Conservation (phyloP, 228 moss, liverwort and hornwort species). For the Sphagnum magellanicum region DNA sequence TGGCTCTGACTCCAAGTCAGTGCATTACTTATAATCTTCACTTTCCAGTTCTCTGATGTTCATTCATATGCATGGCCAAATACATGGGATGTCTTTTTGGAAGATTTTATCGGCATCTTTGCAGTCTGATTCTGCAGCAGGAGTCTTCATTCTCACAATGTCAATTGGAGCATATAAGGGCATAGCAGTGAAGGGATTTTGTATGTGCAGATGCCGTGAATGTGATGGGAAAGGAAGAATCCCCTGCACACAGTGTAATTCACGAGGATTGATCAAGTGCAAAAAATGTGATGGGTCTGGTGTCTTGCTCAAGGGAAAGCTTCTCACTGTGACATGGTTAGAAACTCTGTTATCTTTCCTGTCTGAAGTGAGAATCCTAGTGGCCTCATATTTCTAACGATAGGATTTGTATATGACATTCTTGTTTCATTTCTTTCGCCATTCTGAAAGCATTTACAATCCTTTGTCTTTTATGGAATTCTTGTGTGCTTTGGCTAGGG, state of each 20-base stretch:
- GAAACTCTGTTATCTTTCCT: neutral
- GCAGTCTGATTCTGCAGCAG: no score
- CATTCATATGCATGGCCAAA: neutral
- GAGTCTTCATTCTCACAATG: no score
- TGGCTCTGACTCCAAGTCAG: slow-evolving; percentile 40
- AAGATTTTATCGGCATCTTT: neutral
- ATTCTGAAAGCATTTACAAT: no score
- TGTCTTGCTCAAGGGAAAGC: slow-evolving; percentile 27
- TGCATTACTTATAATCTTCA: neutral
- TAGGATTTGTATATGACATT: no score
- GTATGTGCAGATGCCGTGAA: slow-evolving; percentile 17
- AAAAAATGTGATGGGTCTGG: slow-evolving; percentile 25
- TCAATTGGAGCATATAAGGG: no score
- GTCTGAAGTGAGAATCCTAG: no score
- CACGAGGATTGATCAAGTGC: slow-evolving; percentile 31
- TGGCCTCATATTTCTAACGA: no score
- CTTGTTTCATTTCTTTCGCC: no score
- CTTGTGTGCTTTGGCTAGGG: no score
- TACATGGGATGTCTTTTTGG: neutral
- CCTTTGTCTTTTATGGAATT: no score
- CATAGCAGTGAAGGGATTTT: no score
- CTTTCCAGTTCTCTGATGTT: neutral
- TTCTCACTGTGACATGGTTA: slow-evolving; percentile 32
- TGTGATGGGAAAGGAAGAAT: slow-evolving; percentile 35
- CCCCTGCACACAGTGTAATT: slow-evolving; percentile 18